Conservation (phyloP, 768 basidiomycete species). For the Pulveroboletus sp. region DNA sequence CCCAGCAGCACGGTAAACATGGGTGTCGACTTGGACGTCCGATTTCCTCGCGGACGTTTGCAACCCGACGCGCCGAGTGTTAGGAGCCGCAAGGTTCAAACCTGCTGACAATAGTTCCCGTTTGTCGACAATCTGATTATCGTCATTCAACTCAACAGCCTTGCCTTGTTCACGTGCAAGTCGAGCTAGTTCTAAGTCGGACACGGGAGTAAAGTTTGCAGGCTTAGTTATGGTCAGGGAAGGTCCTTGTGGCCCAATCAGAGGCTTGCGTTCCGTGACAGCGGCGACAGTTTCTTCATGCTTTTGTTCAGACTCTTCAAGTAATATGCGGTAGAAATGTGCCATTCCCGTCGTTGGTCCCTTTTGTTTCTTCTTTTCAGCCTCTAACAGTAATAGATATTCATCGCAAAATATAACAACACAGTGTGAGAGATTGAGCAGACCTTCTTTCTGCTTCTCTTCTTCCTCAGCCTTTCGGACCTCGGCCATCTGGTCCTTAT, state of each 20-base stretch:
- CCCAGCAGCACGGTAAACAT: constrained; percentile 76
- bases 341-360: constrained; percentile 72
- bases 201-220: constrained; percentile 52
- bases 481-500: constrained; percentile 94
- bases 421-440: constrained; percentile 17
- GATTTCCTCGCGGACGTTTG: constrained; percentile 29
- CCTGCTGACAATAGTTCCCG: constrained; percentile 89
- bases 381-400: constrained; percentile 34
- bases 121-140: constrained; percentile 96
- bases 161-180: constrained; percentile 72
- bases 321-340: constrained; percentile 74
- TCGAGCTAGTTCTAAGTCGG: constrained; percentile 72
- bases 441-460: constrained; percentile 85
- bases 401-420: not conserved
- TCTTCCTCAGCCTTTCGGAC: constrained; percentile 89
- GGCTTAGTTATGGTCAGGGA: constrained; percentile 73
- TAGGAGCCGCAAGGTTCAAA: constrained; percentile 81
- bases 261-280: constrained; percentile 45
- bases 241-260: constrained; percentile 61
- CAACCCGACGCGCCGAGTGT: constrained; percentile 67
- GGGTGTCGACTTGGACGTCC: constrained; percentile 31
- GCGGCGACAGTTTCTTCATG: constrained; percentile 89
- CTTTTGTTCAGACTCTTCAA: constrained; percentile 74
- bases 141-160: constrained; percentile 91
- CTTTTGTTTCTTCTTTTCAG: constrained; percentile 57